phyloP scores from a whole-genome alignment of 139 green algal genomes.

The Protoeuglena noctilucae region DNA sequence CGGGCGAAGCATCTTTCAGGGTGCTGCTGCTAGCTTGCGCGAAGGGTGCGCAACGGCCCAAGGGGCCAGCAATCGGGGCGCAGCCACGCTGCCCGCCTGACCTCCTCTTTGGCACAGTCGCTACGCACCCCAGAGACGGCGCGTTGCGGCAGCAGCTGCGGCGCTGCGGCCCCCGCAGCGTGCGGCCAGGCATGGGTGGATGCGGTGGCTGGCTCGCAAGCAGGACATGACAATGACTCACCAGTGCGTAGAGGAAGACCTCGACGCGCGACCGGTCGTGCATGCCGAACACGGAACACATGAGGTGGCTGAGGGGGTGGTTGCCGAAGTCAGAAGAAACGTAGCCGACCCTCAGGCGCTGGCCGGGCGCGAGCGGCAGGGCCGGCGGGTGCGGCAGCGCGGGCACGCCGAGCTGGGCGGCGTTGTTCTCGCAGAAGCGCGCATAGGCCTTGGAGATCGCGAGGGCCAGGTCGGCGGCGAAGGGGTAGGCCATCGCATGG shows the following conservation, averaged over 20 bases:
- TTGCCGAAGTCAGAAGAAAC: constrained; percentile 81
- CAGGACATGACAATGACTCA: too few species aligned
- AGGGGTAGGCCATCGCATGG: constrained; percentile 79
- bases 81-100: too few species aligned
- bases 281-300: constrained; percentile 74
- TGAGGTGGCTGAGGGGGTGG: constrained; percentile 79
- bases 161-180: too few species aligned
- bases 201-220: too few species aligned
- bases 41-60: too few species aligned
- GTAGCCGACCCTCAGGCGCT: constrained; percentile 49
- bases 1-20: too few species aligned
- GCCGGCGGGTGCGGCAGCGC: constrained; percentile 33
- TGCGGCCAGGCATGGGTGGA: too few species aligned
- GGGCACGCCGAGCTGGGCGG: constrained; percentile 21
- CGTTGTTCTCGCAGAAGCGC: constrained; percentile 33
- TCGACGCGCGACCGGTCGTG: constrained; percentile 46
- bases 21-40: too few species aligned
- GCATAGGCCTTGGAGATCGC: not conserved
- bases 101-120: too few species aligned
- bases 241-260: constrained; percentile 79
- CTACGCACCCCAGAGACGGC: too few species aligned
- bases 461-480: constrained; percentile 42
- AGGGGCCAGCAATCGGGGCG: too few species aligned
- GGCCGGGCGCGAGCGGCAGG: constrained; percentile 17
- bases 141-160: too few species aligned